phyloP scores from a whole-genome alignment of 306 rosid genomes.

The Carpinus fangiana region DNA sequence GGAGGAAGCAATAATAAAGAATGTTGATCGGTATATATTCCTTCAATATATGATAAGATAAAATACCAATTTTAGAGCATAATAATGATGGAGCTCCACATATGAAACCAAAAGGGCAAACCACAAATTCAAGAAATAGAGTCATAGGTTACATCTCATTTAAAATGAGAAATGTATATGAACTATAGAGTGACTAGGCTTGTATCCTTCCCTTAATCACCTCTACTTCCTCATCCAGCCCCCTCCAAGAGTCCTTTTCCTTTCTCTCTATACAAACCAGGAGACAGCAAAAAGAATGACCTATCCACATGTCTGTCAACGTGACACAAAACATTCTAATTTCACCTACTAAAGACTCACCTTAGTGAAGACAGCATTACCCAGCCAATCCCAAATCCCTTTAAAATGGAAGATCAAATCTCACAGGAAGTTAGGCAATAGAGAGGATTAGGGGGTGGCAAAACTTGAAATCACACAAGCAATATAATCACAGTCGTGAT shows the following conservation, averaged over 20 bases:
- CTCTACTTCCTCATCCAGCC: background rate
- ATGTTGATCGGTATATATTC: background rate
- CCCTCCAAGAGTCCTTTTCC: background rate
- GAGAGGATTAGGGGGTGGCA: no score
- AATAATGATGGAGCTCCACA: background rate
- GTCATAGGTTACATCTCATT: background rate
- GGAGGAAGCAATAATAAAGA: background rate
- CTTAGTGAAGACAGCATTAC: background rate
- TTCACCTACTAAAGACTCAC: background rate
- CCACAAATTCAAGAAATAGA: background rate
- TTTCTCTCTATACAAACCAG: background rate
- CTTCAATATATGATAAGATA: background rate
- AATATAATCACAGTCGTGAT: background rate
- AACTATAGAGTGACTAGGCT: no score
- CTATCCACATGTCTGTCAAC: background rate
- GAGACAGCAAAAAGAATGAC: background rate
- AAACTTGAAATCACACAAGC: conserved; percentile 7
- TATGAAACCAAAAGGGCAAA: background rate
- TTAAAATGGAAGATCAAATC: background rate
- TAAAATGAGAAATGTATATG: background rate
- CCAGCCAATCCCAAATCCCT: background rate
- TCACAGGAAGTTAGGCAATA: background rate
- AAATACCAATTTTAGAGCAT: background rate
- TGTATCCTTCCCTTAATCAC: background rate
- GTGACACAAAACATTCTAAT: background rate